Conservation (phyloP, 2,329 filamentous ascomycete species). For the Chaetothyriales sp. region DNA sequence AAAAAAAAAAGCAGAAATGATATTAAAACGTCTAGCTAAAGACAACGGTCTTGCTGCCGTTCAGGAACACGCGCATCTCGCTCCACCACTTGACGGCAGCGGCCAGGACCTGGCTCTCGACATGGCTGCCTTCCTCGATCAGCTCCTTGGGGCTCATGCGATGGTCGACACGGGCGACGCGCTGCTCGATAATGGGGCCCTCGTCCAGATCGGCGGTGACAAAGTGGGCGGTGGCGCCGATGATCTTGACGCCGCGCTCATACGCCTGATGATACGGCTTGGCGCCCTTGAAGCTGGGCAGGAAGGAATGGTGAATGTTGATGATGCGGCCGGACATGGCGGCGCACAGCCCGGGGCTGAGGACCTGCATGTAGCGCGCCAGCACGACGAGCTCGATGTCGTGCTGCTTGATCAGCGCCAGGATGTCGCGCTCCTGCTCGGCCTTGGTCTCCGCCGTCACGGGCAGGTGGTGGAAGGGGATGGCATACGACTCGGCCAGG, state of each 20-base stretch:
- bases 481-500: constrained; percentile 56
- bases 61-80: constrained; percentile 62
- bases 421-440: constrained; percentile 54
- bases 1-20: not conserved
- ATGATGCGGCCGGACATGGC: constrained; percentile 77
- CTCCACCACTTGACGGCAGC: constrained; percentile 74
- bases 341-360: constrained; percentile 56
- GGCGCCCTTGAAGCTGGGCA: constrained; percentile 76
- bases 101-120: constrained; percentile 69
- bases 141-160: constrained; percentile 59
- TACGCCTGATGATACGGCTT: constrained; percentile 82
- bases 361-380: constrained; percentile 77
- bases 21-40: constrained; percentile 39
- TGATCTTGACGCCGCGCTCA: constrained; percentile 76
- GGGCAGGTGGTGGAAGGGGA: constrained; percentile 67
- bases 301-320: constrained; percentile 81
- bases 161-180: constrained; percentile 62
- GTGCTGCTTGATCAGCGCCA: constrained; percentile 54
- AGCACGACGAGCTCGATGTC: constrained; percentile 64
- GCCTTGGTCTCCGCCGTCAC: constrained; percentile 61
- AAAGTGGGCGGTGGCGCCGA: constrained; percentile 72
- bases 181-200: constrained; percentile 78
- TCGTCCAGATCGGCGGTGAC: constrained; percentile 75
- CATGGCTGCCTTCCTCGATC: constrained; percentile 65
- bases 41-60: constrained; percentile 66